Base-by-base conservation (phyloP, 345 rosid species). In the Aegle marmelos region DNA sequence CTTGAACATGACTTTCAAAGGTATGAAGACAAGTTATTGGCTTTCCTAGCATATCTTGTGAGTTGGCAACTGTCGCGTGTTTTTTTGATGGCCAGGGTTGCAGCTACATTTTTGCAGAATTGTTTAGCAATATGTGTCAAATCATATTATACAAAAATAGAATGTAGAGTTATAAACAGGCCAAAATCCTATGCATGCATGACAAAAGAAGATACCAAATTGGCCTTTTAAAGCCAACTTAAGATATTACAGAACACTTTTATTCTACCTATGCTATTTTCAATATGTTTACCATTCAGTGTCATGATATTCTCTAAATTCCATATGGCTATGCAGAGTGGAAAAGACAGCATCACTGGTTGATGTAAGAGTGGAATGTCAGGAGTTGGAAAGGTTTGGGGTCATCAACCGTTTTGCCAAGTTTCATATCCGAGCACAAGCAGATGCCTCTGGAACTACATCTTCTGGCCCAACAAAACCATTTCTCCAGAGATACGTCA, bases 341-440 rank as follows among this genome's bases (percentile, higher is more conserved):
- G 91, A 88, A 64, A 92, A 84, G 76, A 71, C 80, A 33, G 68
- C 84, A 65, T 85, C 89, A 31, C 73, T 89, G 33, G 67, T 83
- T 36, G 94, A 92, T 80, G 50, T 94, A 80, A 85, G 83, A 82
- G 79, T 89, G 78, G 98, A 94, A 86, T 87, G 84, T 54, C 91
- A 89, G 78, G 98, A 94, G 64, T 58, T 91, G 83, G 98, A 92
- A 82, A 89, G 85, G 78, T 88, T 84, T 85, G 83, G 92, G 34
- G 89, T 92, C 79, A 90, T 92, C 77, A 94, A 94, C 82, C 93
- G 98, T 10, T 94, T 94, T 79, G 97, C 98, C n/a, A 90, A 83
- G 89, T 94, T 91, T 79, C 98, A 94, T 82, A 85, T 83, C 75
- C 88, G 90, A 75, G 89, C 79, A 31, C 92, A 80, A 72, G 83